Conservation (phyloP, 176 grass and related monocot genomes). For the Rhynchospora tenuis region DNA sequence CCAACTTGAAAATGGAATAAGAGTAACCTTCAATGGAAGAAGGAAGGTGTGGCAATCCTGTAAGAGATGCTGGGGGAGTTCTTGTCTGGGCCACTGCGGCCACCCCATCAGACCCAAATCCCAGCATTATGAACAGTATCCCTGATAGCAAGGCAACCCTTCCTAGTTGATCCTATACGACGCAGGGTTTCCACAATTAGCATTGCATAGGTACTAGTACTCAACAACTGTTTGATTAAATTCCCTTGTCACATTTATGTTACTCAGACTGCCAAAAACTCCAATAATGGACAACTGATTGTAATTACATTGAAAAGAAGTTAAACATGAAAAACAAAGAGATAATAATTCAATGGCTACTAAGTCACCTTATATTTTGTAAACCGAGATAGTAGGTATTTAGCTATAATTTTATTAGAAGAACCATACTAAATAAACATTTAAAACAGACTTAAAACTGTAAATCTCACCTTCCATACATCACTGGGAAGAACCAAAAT, state of each 20-base stretch:
- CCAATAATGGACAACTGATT: background rate
- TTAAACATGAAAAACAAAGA: background rate
- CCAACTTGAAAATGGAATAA: constrained; percentile 88
- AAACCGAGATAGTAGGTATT: background rate
- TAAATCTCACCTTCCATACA: constrained; percentile 71
- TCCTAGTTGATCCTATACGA: constrained; percentile 89
- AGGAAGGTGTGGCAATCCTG: constrained; percentile 67
- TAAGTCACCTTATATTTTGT: background rate
- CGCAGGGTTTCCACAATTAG: background rate
- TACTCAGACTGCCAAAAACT: background rate
- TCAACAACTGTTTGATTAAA: background rate
- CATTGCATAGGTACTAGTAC: background rate
- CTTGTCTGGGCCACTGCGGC: constrained; percentile 72
- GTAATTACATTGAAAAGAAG: background rate
- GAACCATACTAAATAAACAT: background rate
- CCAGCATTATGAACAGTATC: constrained; percentile 90
- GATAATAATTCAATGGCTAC: background rate
- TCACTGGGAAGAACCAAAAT: constrained; percentile 75
- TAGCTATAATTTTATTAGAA: background rate
- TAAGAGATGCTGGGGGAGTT: constrained; percentile 68
- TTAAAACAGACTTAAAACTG: background rate
- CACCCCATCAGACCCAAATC: constrained; percentile 76
- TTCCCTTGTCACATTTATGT: background rate
- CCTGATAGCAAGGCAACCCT: constrained; percentile 88
- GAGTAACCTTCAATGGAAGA: constrained; percentile 63